These are phyloP conservation scores for Phlegmacium glaucopus DNA, from an alignment of 768 basidiomycete genomes.

Conservation along the genomic window DNA sequence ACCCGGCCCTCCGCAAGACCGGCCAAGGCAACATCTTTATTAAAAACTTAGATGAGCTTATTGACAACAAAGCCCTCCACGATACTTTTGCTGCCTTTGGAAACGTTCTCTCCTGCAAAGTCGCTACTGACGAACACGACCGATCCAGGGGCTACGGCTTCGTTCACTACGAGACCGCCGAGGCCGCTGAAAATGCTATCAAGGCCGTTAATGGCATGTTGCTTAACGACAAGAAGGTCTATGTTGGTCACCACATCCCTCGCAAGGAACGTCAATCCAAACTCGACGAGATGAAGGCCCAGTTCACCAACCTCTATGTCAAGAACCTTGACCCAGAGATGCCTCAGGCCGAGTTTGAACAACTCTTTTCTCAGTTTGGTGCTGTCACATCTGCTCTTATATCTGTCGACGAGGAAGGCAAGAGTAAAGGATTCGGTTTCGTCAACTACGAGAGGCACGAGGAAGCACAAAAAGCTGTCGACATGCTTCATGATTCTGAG, in stretches of 20 bases:
- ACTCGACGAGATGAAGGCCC: conserved; percentile 94
- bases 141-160: conserved; percentile 97
- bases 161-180: conserved; percentile 98
- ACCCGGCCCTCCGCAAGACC: conserved; percentile 98
- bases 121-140: conserved; percentile 94
- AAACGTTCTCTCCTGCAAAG: conserved; percentile 98
- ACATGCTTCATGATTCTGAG: conserved; percentile 83
- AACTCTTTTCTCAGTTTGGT: conserved; percentile 76
- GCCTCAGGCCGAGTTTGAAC: conserved; percentile 81
- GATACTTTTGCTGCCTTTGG: conserved; percentile 99
- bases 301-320: conserved; percentile 98
- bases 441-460: conserved; percentile 96
- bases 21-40: conserved; percentile 99
- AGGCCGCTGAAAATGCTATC: conserved; percentile 94
- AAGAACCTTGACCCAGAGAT: conserved; percentile 92
- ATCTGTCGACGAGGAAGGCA: conserved; percentile 81
- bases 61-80: conserved; percentile 99
- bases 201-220: conserved; percentile 99
- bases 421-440: conserved; percentile 96
- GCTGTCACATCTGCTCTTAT: conserved; percentile 86
- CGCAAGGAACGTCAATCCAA: conserved; percentile 99
- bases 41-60: conserved; percentile 96
- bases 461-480: conserved; percentile 87
- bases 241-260: conserved; percentile 95
- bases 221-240: conserved; percentile 99